Base-by-base conservation (phyloP, 169 alveolate genomes). In the Plasmodium falciparum region DNA sequence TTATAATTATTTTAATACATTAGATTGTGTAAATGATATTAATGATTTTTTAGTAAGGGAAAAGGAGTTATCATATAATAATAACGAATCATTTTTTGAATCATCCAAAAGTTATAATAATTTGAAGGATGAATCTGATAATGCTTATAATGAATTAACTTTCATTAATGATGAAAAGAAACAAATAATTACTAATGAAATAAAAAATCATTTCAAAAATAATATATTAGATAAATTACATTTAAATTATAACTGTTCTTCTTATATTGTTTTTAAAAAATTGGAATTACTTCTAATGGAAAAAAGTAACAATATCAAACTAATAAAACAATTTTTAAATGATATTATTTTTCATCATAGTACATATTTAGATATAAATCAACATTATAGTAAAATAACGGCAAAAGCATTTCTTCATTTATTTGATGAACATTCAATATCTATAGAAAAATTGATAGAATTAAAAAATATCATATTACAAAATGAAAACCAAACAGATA, bases 31-130 rank as follows among this genome's bases (percentile, higher is more conserved):
- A 26, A 17, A 49, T 52, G 72, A 73, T 49, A 72, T 86, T 49
- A 20, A 61, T 56, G 92, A 86, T 17, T 86, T 86, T 86, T 39
- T 86, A 22, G 54, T 20, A 39, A 86, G 92, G 45, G 92, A 86
- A 43, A 56, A 86, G 1, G 92, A 86, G 17, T 75, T 86, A 4
- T 65, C 56, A 15, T 47, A 15, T 17, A 49, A 15, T 2, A 56
- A 45, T 3, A n/a, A 29, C 26, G 7, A 15, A 69, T 43, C 54
- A 11, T 15, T 12, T 8, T 9, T 63, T 9, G 49, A 24, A 11
- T 11, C 11, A 1, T 8, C 13, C 13, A 66, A 33, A 12, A 7
- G 7, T 62, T 3, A 17, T 12, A 17, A 17, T 22, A 11, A 62
- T 22, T 17, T 17, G 3, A 62, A 62, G 26, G 45, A 62, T 20